These are phyloP conservation scores for Daldinia decipiens DNA, from an alignment of 495 filamentous ascomycete species.

Conservation along the genomic window DNA sequence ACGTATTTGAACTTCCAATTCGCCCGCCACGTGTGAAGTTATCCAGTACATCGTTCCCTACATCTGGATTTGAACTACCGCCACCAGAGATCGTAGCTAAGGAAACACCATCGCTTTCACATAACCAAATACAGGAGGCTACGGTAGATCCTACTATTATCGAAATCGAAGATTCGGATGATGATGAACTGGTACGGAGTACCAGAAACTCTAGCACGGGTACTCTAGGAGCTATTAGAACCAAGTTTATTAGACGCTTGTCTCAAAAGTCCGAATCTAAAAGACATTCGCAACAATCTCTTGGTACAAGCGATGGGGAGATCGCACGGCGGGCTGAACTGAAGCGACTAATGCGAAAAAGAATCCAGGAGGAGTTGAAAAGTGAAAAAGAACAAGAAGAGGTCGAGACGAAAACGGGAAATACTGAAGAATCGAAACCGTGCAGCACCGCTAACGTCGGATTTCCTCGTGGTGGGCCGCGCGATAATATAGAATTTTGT, in stretches of 20 bases:
- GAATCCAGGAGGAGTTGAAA: slow-evolving; percentile 63
- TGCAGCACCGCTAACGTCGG: slow-evolving; percentile 27
- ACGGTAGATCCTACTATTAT: slow-evolving; percentile 47
- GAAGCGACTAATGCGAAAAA: slow-evolving; percentile 59
- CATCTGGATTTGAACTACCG: slow-evolving; percentile 31
- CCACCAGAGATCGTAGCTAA: slow-evolving; percentile 27
- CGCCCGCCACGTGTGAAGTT: slow-evolving; percentile 41
- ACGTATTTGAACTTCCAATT: slow-evolving; percentile 41
- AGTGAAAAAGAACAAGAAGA: slow-evolving; percentile 50
- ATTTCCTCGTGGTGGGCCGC: slow-evolving; percentile 51
- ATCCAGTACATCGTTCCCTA: slow-evolving; percentile 37
- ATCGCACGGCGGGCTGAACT: slow-evolving; percentile 62
- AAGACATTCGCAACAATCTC: slow-evolving; percentile 53
- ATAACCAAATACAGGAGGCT: slow-evolving; percentile 37
- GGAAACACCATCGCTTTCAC: slow-evolving; percentile 32
- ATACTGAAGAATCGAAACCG: slow-evolving; percentile 14
- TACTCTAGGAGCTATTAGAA: slow-evolving; percentile 53
- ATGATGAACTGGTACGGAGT: slow-evolving; percentile 46
- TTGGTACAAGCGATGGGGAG: slow-evolving; percentile 60
- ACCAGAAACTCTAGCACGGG: slow-evolving; percentile 48
- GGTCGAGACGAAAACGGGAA: slow-evolving; percentile 18
- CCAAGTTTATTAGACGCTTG: slow-evolving; percentile 57
- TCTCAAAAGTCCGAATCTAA: slow-evolving; percentile 55
- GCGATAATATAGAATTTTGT: slow-evolving; percentile 56
- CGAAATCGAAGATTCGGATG: slow-evolving; percentile 58